Evolutionary conservation across 768 basidiomycete genomes (phyloP), one percentile per base, ranked within the genome.

Genomic region (Rhizopogon sp.): DNA sequence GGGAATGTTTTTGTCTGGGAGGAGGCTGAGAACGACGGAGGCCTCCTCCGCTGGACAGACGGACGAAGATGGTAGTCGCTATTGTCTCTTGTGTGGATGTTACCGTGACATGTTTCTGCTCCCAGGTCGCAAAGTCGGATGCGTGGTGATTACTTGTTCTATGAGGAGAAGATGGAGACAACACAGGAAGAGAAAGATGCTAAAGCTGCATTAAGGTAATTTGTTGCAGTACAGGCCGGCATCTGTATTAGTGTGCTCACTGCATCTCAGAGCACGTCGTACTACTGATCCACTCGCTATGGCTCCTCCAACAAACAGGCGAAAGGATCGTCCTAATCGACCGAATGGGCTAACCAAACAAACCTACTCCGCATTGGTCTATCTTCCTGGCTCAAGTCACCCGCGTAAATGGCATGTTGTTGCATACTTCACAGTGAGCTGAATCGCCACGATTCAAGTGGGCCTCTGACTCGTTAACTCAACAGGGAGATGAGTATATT

Each of bases 1-100:
- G 89, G 89, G 2, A 87, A 90, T 56, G 80, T 91, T 41, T 91
- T 89, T 61, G 89, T 91, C 39, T 91, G 89, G 89, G 88, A 91
- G 62, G 89, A 91, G 66, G 86, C 87, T 3, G 88, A 87, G 59
- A 76, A 79, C 50, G 88, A 88, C 47, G 85, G 85, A 47, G 83
- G 82, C 6, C 52, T 69, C 6, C 73, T 90, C 55, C 78, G 89
- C 25, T 90, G 89, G 89, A 91, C 89, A 16, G 89, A 91, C 64
- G 89, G 89, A 13, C 76, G 87, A 58, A 74, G 89, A 72, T 91
- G 89, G 89, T 84, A 66, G 45, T 73, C 57, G 13, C 10, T 25
- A 10, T 44, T 45, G 39, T 20, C n/a, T 20, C 37, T 16, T 22
- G 28, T 16, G 17, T 37, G 14, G 40, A 45, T 40, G 29, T 40